Conservation (phyloP, 768 basidiomycete genomes). For the Russula emetica region DNA sequence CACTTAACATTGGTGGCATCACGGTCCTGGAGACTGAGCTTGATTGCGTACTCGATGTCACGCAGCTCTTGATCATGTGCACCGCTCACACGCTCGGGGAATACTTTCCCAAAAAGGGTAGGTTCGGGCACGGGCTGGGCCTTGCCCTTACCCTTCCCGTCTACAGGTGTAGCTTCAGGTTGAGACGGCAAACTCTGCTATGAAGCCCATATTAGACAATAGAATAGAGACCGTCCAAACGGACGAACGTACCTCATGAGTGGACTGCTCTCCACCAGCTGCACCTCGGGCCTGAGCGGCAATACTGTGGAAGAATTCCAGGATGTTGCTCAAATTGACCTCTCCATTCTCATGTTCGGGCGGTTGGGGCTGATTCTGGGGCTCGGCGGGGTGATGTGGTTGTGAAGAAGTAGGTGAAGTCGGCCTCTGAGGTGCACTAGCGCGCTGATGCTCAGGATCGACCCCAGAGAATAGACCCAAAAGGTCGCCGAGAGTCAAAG, state of each 20-base stretch:
- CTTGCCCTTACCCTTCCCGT: constrained; percentile 8
- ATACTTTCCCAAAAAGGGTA: constrained; percentile 10
- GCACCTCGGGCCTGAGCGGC: no score
- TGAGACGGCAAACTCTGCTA: neutral
- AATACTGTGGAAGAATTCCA: no score
- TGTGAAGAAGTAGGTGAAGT: no score
- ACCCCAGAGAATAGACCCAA: neutral
- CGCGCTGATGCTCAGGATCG: neutral
- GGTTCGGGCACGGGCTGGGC: neutral
- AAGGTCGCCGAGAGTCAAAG: neutral
- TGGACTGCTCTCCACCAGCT: neutral
- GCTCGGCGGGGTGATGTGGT: no score
- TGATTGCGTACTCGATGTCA: constrained; percentile 8
- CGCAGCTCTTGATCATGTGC: constrained; percentile 7
- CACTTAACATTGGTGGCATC: no score
- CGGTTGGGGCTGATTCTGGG: no score
- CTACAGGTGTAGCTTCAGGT: neutral
- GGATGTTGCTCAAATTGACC: no score
- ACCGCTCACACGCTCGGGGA: no score
- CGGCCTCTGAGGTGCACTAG: neutral
- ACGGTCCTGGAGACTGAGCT: no score
- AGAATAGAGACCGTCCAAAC: neutral
- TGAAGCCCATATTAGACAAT: constrained; percentile 1
- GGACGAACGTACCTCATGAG: constrained; percentile 1
- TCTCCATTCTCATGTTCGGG: no score